phyloP scores from a whole-genome alignment of 2,329 filamentous ascomycete species.

The Decorospora gaudefroyi region DNA sequence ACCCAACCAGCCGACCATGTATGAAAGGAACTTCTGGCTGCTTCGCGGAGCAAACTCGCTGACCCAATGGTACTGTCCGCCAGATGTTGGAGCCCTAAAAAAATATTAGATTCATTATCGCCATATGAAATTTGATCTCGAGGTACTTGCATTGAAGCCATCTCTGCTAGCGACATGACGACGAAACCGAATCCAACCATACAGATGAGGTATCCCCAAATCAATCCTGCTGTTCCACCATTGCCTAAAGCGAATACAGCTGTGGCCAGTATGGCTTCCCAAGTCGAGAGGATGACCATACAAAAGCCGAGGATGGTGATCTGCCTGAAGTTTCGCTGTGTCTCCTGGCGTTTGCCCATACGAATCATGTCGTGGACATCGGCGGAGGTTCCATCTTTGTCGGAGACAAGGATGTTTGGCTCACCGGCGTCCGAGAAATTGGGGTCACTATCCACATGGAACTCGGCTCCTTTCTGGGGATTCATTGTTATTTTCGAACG shows the following conservation, averaged over 20 bases:
- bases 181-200: constrained; percentile 34
- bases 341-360: constrained; percentile 33
- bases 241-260: constrained; percentile 26
- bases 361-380: constrained; percentile 29
- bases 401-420: too few species aligned
- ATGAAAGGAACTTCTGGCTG: constrained; percentile 49
- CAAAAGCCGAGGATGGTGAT: constrained; percentile 27
- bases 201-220: constrained; percentile 35
- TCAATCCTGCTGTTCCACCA: constrained; percentile 39
- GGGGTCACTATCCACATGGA: too few species aligned
- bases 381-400: constrained; percentile 23
- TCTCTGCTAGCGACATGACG: constrained; percentile 34
- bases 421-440: too few species aligned
- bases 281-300: constrained; percentile 27
- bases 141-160: constrained; percentile 42
- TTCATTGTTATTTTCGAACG: too few species aligned
- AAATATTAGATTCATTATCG: too few species aligned
- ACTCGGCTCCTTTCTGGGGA: too few species aligned
- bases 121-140: background rate
- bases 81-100: constrained; percentile 36
- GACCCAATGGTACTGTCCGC: constrained; percentile 42
- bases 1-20: constrained; percentile 52
- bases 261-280: constrained; percentile 26
- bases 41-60: constrained; percentile 46
- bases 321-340: constrained; percentile 19